Conservation (phyloP, 108 stramenopile genomes). For the Epithemia pelagica region DNA sequence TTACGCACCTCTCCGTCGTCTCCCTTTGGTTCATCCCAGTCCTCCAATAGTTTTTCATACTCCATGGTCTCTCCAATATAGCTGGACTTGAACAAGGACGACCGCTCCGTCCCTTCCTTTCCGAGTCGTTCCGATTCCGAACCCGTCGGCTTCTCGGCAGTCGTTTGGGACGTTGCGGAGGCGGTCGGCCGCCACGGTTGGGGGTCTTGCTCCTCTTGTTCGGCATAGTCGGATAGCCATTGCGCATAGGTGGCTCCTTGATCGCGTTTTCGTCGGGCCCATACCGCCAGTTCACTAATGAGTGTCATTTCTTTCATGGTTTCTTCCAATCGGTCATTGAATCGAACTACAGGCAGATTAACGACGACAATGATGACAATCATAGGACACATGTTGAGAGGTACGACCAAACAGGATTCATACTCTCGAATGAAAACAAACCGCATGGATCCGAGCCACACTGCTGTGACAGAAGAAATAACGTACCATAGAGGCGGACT, state of each 20-base stretch:
- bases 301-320: no score
- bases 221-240: background rate
- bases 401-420: no score
- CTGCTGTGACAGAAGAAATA: background rate
- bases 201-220: background rate
- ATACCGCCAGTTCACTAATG: no score
- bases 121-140: background rate
- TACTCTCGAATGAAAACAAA: background rate
- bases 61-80: no score
- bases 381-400: no score
- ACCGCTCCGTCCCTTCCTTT: background rate
- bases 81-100: no score
- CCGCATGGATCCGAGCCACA: background rate
- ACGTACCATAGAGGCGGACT: constrained; percentile 23
- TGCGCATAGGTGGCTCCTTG: background rate
- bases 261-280: no score
- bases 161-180: background rate
- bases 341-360: no score
- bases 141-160: background rate
- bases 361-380: no score
- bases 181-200: background rate
- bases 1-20: background rate
- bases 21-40: constrained; percentile 9
- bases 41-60: background rate
- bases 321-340: no score